Evolutionary conservation across 805 yeast genomes (phyloP), one percentile per base, ranked within the genome.

Genomic region (Suhomyces prunicola): DNA sequence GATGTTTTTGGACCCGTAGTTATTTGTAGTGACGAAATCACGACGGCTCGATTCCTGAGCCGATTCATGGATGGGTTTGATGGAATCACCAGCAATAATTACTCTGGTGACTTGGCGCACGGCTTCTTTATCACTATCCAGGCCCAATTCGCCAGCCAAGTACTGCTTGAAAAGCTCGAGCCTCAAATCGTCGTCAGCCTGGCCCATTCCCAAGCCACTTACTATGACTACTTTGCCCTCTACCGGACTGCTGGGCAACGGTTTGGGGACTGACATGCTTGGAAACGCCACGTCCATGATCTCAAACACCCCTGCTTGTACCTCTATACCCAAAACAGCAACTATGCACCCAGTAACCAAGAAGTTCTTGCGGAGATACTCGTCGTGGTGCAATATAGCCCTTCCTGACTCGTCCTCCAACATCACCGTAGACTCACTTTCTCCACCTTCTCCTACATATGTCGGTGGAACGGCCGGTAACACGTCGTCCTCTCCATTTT

Each of bases 391-490:
- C 22, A 94, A 70, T 31, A 83, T 67, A 6, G 96, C 86, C 48
- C 99, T 76, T 3, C 99, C 99, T 51, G 91, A 84, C 62, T 91
- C 97, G 69, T 94, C 99, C 67, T 94, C 98, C 35, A 94, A 66
- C 86, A 85, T 83, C 26, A 88, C 63, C 57, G 78, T 81, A 62
- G 86, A 89, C 13, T 81, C 67, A 40, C 60, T 65, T 0, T 83
- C 80, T 58, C 83, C 87, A 7, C 78, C 71, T 55, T 86, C 87
- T 65, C 76, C 63, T 51, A 67, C 53, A 46, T 63, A 60, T 58
- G 64, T 56, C 51, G 70, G 2, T 74, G 80, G 33, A 69, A 67
- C 48, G 59, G 62, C 54, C 2, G 81, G 82, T 48, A 80, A 68
- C 10, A 76, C 76, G 35, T 82, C 85, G 59, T 82, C 84, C 48